Conservation (phyloP, 2,329 filamentous ascomycete genomes). For the Orbilia quercus region DNA sequence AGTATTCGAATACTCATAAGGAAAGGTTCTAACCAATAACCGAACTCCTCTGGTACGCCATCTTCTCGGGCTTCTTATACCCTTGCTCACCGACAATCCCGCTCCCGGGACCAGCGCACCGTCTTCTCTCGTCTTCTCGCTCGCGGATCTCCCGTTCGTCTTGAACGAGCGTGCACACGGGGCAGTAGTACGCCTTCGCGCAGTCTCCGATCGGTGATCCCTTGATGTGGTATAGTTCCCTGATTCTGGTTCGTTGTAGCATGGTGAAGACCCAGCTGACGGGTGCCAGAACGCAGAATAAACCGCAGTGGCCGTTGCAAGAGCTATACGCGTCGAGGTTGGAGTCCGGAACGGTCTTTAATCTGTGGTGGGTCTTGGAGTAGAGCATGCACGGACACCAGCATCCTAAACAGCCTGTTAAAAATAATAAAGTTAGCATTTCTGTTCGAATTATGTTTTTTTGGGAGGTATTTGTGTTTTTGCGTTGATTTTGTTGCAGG, state of each 20-base stretch:
- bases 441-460: slow-evolving; percentile 4
- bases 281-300: slow-evolving; percentile 58
- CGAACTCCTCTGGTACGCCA: slow-evolving; percentile 59
- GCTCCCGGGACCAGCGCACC: slow-evolving; percentile 59
- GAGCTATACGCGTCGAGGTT: slow-evolving; percentile 58
- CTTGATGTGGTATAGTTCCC: slow-evolving; percentile 59
- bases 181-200: slow-evolving; percentile 59
- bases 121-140: slow-evolving; percentile 59
- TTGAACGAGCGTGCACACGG: slow-evolving; percentile 59
- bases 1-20: not conserved
- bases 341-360: slow-evolving; percentile 60
- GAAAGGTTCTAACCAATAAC: slow-evolving; percentile 41
- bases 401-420: slow-evolving; percentile 59
- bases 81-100: slow-evolving; percentile 59
- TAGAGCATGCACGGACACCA: slow-evolving; percentile 61
- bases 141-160: slow-evolving; percentile 60
- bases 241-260: slow-evolving; percentile 59
- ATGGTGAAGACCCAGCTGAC: slow-evolving; percentile 60
- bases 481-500: slow-evolving; percentile 33
- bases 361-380: slow-evolving; percentile 60
- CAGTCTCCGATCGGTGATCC: slow-evolving; percentile 59
- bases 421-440: slow-evolving; percentile 20
- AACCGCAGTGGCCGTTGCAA: slow-evolving; percentile 59
- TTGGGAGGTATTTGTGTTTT: slow-evolving; percentile 6
- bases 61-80: slow-evolving; percentile 59